These are phyloP conservation scores for Pseudophaeomoniella oleicola DNA, from an alignment of 2,329 filamentous ascomycete species.

Conservation along the genomic window DNA sequence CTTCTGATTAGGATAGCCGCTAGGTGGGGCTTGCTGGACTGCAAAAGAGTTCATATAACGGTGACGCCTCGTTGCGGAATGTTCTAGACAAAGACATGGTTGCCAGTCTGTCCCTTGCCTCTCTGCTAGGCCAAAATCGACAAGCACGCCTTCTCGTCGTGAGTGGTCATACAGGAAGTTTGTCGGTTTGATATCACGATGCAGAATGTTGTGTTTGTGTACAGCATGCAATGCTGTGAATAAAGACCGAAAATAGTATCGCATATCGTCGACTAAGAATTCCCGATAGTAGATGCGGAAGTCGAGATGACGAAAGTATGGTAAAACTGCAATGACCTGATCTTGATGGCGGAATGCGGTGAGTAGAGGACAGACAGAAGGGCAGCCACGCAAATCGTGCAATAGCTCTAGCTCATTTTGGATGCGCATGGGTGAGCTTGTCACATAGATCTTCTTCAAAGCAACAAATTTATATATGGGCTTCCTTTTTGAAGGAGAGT, in stretches of 20 bases:
- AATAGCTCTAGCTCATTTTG: constrained; percentile 92
- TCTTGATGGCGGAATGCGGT: constrained; percentile 92
- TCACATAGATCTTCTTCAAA: constrained; percentile 99
- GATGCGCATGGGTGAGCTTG: constrained; percentile 82
- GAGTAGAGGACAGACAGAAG: constrained; percentile 84
- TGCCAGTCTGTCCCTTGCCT: constrained; percentile 54
- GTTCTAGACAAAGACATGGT: constrained; percentile 67
- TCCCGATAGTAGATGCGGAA: constrained; percentile 84
- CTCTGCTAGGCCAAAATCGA: constrained; percentile 98
- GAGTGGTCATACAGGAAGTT: constrained; percentile 17
- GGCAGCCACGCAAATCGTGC: constrained; percentile 68
- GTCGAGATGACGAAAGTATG: constrained; percentile 90
- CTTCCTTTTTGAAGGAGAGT: background rate
- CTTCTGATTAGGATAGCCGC: constrained; percentile 58
- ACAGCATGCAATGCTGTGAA: constrained; percentile 76
- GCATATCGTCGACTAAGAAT: constrained; percentile 74
- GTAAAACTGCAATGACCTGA: constrained; percentile 86
- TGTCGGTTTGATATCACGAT: constrained; percentile 94
- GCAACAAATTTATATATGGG: constrained; percentile 67
- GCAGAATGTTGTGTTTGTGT: constrained; percentile 71
- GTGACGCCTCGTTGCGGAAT: constrained; percentile 45
- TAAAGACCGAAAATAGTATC: constrained; percentile 75
- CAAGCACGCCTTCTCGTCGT: constrained; percentile 70
- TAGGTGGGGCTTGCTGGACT: constrained; percentile 30
- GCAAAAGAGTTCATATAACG: constrained; percentile 13